phyloP scores from a whole-genome alignment of 2,329 filamentous ascomycete species.

The Tolypocladium sp. region DNA sequence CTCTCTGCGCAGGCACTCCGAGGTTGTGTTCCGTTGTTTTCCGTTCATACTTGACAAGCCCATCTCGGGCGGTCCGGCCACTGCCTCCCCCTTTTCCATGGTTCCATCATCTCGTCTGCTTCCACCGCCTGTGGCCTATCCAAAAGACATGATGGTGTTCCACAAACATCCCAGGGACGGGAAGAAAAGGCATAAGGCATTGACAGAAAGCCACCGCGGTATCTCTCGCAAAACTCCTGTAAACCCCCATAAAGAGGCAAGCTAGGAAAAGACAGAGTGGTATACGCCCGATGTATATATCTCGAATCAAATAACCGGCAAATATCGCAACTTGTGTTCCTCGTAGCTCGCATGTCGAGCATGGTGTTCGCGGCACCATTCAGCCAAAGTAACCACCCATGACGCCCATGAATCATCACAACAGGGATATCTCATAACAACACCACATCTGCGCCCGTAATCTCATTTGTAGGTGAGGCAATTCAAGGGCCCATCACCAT shows the following conservation, averaged over 20 bases:
- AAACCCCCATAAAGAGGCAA: neutral
- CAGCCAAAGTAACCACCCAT: neutral
- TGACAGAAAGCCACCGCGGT: too few relatives aligned
- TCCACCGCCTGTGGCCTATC: neutral
- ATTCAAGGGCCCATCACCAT: neutral
- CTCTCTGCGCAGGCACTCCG: neutral
- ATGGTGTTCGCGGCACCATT: neutral
- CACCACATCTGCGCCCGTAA: neutral
- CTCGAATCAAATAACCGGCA: too few relatives aligned
- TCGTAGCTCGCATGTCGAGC: neutral
- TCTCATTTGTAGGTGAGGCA: too few relatives aligned
- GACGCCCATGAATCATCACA: neutral
- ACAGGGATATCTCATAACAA: neutral
- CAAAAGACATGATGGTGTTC: neutral
- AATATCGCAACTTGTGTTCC: neutral
- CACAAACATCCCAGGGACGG: neutral
- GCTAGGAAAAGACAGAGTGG: neutral
- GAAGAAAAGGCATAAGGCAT: neutral
- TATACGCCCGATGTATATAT: neutral
- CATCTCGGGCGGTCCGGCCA: neutral
- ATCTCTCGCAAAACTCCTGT: neutral
- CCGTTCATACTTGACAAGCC: neutral
- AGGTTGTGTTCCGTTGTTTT: neutral
- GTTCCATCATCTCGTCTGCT: neutral
- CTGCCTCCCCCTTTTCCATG: neutral